Base-by-base conservation (phyloP, 805 yeast genomes). In the Wickerhamomyces canadensis region DNA sequence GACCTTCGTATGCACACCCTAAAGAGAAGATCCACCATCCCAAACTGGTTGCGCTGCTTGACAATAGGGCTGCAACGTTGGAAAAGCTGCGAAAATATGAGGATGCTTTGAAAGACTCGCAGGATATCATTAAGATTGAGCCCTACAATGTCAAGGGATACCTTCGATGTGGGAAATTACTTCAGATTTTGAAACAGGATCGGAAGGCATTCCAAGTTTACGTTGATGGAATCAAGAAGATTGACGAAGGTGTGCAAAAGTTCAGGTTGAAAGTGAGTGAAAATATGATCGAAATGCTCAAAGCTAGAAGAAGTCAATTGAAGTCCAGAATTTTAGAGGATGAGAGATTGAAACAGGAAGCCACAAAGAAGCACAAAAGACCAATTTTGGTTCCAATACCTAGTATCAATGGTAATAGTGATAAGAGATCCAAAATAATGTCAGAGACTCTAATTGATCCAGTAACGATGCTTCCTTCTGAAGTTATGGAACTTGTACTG, bases 121-220 rank as follows among this genome's bases (percentile, higher is more conserved):
- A 40, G 9, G 33, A 42, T 16, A 40, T 42, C 30, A 35, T 48
- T 7, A 36, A 41, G 5, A 31, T 45, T 13, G 58, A 54, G 26
- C 57, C 57, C 5, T 54, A 43, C 35, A 52, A 47, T 19, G 37
- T 49, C 3, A 47, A 48, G 25, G 54, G 57, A 1, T 53, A 54
- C 19, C 35, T 54, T 3, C 33, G 57, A 12, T 27, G 41, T 8
- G 49, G 48, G 1, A 46, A 44, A 19, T 25, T 49, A 1, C 37
- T 43, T 4, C 42, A 41, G 29, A 2, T 27, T 3, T 19, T 35
- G 34, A 31, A 38, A 2, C 16, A 41, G 8, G 32, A 34, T 6
- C 22, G 25, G 11, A 36, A 27, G 18, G 52, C 53, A 4, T 28
- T 19, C 10, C 34, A 42, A 7, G 21, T 19, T 3, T 44, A 37